phyloP scores from a whole-genome alignment of 805 yeast genomes.

The Saccharomycopsis selenospora region DNA sequence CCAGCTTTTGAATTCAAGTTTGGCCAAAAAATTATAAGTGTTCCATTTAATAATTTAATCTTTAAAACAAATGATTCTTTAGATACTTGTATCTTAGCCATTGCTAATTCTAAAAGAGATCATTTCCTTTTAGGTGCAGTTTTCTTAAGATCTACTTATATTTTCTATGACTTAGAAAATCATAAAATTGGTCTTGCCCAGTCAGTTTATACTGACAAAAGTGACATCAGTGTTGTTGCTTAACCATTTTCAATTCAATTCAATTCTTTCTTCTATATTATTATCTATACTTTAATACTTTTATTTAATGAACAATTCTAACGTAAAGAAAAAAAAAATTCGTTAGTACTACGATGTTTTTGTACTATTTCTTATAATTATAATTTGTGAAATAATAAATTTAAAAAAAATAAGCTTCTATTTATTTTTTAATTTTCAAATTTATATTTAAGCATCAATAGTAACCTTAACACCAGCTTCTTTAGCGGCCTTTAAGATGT shows the following conservation, averaged over 20 bases:
- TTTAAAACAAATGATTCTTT: neutral
- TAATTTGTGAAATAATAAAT: no score
- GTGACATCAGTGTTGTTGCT: neutral
- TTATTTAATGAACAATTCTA: no score
- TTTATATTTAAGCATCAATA: slow-evolving; percentile 27
- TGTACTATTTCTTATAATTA: no score
- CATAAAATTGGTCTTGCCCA: slow-evolving; percentile 30
- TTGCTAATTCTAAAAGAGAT: slow-evolving; percentile 12
- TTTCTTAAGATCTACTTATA: slow-evolving; percentile 33
- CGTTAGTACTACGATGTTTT: no score
- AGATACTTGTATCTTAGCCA: neutral
- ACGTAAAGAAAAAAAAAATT: no score
- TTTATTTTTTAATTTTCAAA: no score
- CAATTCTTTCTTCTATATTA: no score
- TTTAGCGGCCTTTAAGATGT: slow-evolving; percentile 32
- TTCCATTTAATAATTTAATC: slow-evolving; percentile 23
- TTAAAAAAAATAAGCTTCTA: no score
- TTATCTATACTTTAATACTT: no score
- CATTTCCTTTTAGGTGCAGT: slow-evolving; percentile 32
- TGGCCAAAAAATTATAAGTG: neutral
- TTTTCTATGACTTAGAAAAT: slow-evolving; percentile 34
- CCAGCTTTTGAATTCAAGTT: slow-evolving; percentile 1
- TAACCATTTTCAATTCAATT: no score
- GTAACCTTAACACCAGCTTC: slow-evolving; percentile 40
- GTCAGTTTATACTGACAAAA: slow-evolving; percentile 22